Percentiles rank a stretch among this genome's conserved stretches.
Evolutionary conservation across 371 early-diverging fungal species (phyloP).

Genomic region (Mucor mucedo): DNA sequence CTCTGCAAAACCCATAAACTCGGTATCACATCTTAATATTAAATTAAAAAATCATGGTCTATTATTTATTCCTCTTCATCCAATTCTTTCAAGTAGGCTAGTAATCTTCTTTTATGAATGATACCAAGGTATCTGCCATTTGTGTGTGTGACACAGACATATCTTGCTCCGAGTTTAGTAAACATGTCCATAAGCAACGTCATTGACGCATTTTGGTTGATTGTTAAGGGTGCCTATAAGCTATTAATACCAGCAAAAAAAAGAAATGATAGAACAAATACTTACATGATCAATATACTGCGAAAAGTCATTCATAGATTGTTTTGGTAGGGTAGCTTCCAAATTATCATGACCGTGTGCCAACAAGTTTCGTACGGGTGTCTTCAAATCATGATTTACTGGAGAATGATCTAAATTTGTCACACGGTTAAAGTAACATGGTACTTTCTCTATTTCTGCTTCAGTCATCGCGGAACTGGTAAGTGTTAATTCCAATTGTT

Average conservation of each 20-base stretch:
- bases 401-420: neutral
- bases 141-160: conserved; percentile 60
- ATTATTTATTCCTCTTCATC: conserved; percentile 45
- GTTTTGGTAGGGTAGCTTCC: neutral
- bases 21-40: too few relatives aligned
- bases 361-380: conserved; percentile 17
- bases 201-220: conserved; percentile 77
- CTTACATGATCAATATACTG: conserved; percentile 76
- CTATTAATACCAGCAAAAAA: neutral
- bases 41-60: too few relatives aligned
- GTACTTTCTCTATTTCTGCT: conserved; percentile 33
- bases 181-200: conserved; percentile 90
- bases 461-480: conserved; percentile 39
- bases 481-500: conserved; percentile 41
- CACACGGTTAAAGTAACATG: conserved; percentile 35
- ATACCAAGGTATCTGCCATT: conserved; percentile 73
- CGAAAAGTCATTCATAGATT: conserved; percentile 62
- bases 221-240: conserved; percentile 75
- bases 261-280: conserved; percentile 7
- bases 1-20: too few relatives aligned
- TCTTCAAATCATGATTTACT: conserved; percentile 13
- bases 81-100: conserved; percentile 68
- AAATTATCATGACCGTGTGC: neutral
- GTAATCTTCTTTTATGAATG: conserved; percentile 76
- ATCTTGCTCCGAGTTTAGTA: conserved; percentile 78